Evolutionary conservation across 202 grass and related monocot genomes (phyloP).

Genomic region (Zizania palustris): DNA sequence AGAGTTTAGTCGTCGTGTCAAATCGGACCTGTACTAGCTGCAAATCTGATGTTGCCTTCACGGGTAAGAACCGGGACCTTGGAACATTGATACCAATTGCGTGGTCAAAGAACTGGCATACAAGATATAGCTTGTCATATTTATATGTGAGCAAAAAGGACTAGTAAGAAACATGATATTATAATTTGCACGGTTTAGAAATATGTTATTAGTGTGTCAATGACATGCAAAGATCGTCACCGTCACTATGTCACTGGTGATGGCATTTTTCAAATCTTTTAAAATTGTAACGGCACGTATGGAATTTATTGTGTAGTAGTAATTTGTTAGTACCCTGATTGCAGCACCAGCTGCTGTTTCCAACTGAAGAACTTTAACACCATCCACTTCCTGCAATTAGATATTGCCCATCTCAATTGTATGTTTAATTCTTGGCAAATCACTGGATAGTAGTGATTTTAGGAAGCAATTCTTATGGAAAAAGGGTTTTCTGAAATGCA

Average conservation of each 20-base stretch:
- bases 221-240: too few relatives aligned
- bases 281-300: too few relatives aligned
- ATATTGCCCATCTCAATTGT: conserved; percentile 15
- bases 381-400: conserved; percentile 76
- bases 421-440: background rate
- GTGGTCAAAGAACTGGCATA: conserved; percentile 77
- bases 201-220: too few relatives aligned
- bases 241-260: too few relatives aligned
- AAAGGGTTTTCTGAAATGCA: background rate
- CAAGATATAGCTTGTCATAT: conserved; percentile 31
- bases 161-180: too few relatives aligned
- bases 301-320: background rate
- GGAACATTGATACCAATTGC: conserved; percentile 94
- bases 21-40: conserved; percentile 81
- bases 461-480: background rate
- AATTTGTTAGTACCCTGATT: conserved; percentile 60
- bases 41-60: conserved; percentile 94
- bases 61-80: conserved; percentile 81
- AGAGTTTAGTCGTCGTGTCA: conserved; percentile 19
- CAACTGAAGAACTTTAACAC: conserved; percentile 82
- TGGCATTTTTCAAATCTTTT: too few relatives aligned
- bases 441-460: background rate
- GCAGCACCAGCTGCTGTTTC: conserved; percentile 85
- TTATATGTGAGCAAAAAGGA: conserved; percentile 20
- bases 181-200: too few relatives aligned